These are phyloP conservation scores for Epichloe scottii DNA, from an alignment of 2,329 filamentous ascomycete species.

Conservation along the genomic window DNA sequence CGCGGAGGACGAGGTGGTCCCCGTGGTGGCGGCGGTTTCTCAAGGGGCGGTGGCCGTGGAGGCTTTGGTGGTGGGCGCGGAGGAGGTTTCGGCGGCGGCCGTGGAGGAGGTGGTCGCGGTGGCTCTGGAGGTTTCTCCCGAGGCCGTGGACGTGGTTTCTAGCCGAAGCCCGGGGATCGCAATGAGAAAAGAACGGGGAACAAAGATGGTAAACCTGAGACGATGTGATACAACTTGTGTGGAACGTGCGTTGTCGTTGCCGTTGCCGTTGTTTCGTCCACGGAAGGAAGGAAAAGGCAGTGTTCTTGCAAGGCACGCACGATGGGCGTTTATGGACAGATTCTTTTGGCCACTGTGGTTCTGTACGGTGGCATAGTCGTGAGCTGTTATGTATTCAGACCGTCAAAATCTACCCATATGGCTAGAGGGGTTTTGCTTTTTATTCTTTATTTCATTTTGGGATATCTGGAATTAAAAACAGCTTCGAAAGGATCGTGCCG, in stretches of 20 bases:
- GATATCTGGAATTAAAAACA: conserved; percentile 3
- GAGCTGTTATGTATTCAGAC: not conserved
- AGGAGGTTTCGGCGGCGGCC: conserved; percentile 12
- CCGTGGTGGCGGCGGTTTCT: conserved; percentile 21
- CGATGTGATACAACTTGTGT: not conserved
- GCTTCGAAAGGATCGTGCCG: not conserved
- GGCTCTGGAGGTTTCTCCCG: conserved; percentile 30
- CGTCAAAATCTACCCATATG: conserved; percentile 1
- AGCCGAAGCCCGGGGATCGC: conserved; percentile 10
- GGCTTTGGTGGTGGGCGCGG: conserved; percentile 12
- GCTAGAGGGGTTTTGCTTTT: not conserved
- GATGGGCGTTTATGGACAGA: conserved; percentile 6
- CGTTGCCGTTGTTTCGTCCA: not conserved
- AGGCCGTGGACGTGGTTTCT: conserved; percentile 22
- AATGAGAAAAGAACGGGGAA: conserved; percentile 9
- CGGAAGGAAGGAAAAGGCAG: not conserved
- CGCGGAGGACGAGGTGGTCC: conserved; percentile 8
- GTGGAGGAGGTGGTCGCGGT: conserved; percentile 3
- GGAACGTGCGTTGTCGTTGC: not conserved
- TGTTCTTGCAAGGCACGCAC: conserved; percentile 3
- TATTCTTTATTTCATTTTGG: conserved; percentile 1
- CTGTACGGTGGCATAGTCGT: conserved; percentile 1
- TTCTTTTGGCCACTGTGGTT: conserved; percentile 4
- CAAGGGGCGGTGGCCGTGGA: conserved; percentile 19
- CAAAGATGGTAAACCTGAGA: not conserved